Conservation (phyloP, 768 basidiomycete species). For the Tulasnella sp. region DNA sequence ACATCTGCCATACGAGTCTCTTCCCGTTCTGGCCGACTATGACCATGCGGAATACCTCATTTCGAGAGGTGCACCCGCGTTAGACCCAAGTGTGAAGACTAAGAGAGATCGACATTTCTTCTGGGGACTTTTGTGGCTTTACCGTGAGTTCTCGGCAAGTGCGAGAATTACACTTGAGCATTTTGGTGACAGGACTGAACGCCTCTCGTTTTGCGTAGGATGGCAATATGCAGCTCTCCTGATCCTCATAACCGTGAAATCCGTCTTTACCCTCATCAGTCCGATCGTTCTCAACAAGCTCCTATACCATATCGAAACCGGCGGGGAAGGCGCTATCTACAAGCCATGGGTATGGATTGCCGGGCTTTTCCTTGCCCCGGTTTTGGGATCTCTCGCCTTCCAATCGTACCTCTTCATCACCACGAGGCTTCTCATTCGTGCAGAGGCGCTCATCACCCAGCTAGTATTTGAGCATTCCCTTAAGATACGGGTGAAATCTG, state of each 20-base stretch:
- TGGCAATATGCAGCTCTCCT: conserved; percentile 38
- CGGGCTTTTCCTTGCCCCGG: conserved; percentile 42
- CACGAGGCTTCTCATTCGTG: conserved; percentile 54
- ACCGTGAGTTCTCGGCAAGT: conserved; percentile 36
- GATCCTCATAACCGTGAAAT: conserved; percentile 30
- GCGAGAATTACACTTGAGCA: not conserved
- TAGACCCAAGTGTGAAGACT: conserved; percentile 44
- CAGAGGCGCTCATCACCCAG: conserved; percentile 58
- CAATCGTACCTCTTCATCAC: conserved; percentile 59
- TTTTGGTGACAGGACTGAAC: not conserved
- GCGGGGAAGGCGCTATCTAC: conserved; percentile 53
- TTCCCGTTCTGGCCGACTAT: conserved; percentile 56
- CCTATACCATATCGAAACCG: conserved; percentile 58
- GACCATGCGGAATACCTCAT: conserved; percentile 44
- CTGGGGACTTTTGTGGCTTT: conserved; percentile 40
- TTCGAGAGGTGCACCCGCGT: conserved; percentile 40
- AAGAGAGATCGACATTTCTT: conserved; percentile 42
- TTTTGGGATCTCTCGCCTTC: conserved; percentile 46
- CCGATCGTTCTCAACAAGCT: conserved; percentile 38
- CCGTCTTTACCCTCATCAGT: conserved; percentile 20
- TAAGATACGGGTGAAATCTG: conserved; percentile 59
- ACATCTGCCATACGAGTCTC: conserved; percentile 50
- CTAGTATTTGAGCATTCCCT: conserved; percentile 86
- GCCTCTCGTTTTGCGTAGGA: not conserved
- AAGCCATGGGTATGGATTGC: conserved; percentile 63